Conservation (phyloP, 805 yeast genomes). For the Starmera amethionina region DNA sequence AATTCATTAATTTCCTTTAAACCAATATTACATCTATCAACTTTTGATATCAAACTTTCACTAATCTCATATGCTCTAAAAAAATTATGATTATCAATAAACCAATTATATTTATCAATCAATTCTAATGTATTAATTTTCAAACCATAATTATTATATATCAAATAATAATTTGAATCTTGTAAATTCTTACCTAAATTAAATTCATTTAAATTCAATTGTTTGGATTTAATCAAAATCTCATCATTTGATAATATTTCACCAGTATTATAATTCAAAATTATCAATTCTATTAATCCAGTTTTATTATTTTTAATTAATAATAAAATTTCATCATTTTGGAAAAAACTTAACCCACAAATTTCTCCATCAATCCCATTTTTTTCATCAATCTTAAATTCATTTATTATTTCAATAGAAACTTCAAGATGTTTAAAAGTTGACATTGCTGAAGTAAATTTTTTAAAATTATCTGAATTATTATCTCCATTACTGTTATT, state of each 20-base stretch:
- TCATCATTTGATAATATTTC: slow-evolving; percentile 75
- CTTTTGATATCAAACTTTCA: slow-evolving; percentile 38
- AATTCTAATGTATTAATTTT: slow-evolving; percentile 62
- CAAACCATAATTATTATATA: slow-evolving; percentile 78
- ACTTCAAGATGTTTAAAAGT: slow-evolving; percentile 28
- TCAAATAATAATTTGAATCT: slow-evolving; percentile 34
- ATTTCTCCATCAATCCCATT: slow-evolving; percentile 38
- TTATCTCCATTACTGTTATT: too few species aligned
- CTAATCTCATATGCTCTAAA: slow-evolving; percentile 76
- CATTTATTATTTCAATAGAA: too few species aligned
- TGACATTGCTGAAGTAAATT: slow-evolving; percentile 29
- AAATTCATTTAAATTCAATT: slow-evolving; percentile 73
- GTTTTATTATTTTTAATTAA: slow-evolving; percentile 23
- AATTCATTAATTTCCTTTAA: slow-evolving; percentile 32
- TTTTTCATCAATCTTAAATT: slow-evolving; percentile 5
- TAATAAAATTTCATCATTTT: slow-evolving; percentile 59
- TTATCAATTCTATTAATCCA: slow-evolving; percentile 63
- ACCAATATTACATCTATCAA: slow-evolving; percentile 52
- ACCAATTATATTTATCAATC: slow-evolving; percentile 70
- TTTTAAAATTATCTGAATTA: slow-evolving; percentile 6
- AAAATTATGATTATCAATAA: slow-evolving; percentile 38
- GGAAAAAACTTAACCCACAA: slow-evolving; percentile 71
- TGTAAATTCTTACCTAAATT: slow-evolving; percentile 43
- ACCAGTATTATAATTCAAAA: slow-evolving; percentile 56
- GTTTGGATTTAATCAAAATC: slow-evolving; percentile 47